Conservation (phyloP, 148 eudicot species). For the Arctostaphylos glauca region DNA sequence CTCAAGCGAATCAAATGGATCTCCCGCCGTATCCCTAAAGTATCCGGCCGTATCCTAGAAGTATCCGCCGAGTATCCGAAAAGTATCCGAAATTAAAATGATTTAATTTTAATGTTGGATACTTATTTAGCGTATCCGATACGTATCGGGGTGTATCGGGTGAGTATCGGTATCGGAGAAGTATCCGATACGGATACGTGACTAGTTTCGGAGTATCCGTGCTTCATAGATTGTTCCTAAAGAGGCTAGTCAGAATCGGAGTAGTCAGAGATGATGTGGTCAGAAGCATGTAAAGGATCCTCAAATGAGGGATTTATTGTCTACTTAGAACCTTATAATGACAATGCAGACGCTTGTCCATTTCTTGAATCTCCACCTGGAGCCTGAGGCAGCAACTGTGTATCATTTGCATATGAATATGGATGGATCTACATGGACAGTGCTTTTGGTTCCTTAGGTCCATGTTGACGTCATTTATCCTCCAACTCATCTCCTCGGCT, state of each 20-base stretch:
- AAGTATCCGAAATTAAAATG: no score
- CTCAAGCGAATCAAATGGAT: no score
- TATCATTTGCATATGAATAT: not conserved
- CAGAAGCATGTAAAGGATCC: not conserved
- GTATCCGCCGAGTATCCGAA: no score
- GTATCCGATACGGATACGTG: no score
- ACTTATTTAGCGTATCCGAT: no score
- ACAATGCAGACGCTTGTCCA: not conserved
- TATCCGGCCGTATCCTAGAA: no score
- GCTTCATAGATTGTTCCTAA: no score
- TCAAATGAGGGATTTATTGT: not conserved
- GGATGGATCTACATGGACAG: not conserved
- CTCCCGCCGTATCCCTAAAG: no score
- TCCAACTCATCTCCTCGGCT: not conserved
- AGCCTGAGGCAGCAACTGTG: not conserved
- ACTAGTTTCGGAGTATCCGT: no score
- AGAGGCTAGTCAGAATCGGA: not conserved
- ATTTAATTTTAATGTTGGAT: no score
- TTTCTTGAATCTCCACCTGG: not conserved
- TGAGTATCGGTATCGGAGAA: no score
- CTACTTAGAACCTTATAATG: not conserved
- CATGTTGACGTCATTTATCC: not conserved
- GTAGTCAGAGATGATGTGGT: not conserved
- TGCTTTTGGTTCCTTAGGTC: not conserved
- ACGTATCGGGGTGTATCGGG: no score